Conservation (phyloP, 2,329 filamentous ascomycete genomes). For the Geosmithia putterillii region DNA sequence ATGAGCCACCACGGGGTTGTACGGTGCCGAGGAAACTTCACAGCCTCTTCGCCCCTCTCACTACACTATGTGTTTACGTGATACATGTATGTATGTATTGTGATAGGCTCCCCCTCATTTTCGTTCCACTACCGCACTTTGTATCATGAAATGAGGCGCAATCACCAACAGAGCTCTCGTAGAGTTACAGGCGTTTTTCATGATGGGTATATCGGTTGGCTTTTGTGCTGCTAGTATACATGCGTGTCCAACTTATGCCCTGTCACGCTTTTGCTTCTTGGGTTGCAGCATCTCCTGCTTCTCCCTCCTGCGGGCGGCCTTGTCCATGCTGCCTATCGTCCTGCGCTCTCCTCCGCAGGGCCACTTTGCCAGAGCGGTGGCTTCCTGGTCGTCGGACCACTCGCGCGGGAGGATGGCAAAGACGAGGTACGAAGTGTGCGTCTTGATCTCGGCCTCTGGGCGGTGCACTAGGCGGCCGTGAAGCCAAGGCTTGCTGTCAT, state of each 20-base stretch:
- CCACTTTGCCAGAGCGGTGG: conserved; percentile 50
- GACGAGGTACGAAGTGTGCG: conserved; percentile 91
- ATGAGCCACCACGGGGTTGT: too few relatives aligned
- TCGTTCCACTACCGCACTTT: too few relatives aligned
- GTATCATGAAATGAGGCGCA: too few relatives aligned
- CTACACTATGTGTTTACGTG: too few relatives aligned
- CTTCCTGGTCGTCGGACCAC: conserved; percentile 78
- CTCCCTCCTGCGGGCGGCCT: conserved; percentile 41
- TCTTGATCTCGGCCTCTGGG: conserved; percentile 81
- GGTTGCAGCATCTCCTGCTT: conserved; percentile 38
- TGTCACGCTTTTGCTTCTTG: conserved; percentile 25
- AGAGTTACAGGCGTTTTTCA: too few relatives aligned
- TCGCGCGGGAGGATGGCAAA: conserved; percentile 82
- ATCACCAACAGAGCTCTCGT: too few relatives aligned
- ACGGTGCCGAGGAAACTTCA: too few relatives aligned
- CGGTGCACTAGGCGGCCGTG: conserved; percentile 70
- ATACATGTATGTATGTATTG: too few relatives aligned
- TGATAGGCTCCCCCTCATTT: too few relatives aligned
- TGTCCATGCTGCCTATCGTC: conserved; percentile 40
- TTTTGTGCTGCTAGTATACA: too few relatives aligned
- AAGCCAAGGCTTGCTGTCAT: conserved; percentile 47
- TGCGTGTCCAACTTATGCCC: neutral
- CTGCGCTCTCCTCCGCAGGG: conserved; percentile 42
- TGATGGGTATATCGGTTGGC: neutral
- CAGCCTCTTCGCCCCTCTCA: too few relatives aligned